Conservation (phyloP, 2,329 filamentous ascomycete genomes). For the Aspergillus fijiensis region DNA sequence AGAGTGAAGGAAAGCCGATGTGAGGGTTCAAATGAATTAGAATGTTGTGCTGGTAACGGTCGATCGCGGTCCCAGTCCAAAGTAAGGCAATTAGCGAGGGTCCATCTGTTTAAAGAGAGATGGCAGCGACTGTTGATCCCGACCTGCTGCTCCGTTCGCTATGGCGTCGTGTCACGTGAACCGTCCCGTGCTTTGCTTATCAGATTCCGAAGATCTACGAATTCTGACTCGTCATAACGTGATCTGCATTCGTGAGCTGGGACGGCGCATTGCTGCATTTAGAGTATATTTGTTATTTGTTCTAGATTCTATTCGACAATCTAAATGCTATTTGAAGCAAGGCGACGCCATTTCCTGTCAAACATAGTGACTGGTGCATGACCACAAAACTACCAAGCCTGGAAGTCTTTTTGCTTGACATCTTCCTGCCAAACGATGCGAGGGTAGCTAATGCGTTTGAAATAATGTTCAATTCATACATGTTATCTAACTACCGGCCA, state of each 20-base stretch:
- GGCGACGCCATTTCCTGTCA: no score
- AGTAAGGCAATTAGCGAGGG: not conserved
- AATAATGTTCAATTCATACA: not conserved
- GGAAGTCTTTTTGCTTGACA: no score
- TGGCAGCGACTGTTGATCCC: slow-evolving; percentile 2
- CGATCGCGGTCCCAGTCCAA: not conserved
- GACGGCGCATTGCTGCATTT: not conserved
- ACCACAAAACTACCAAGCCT: no score
- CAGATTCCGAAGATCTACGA: slow-evolving; percentile 1
- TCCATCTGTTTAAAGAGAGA: not conserved
- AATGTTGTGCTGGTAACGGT: not conserved
- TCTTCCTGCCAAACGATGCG: not conserved
- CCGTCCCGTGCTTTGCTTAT: slow-evolving; percentile 3
- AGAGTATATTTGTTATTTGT: not conserved
- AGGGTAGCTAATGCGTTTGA: not conserved
- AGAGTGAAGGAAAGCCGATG: not conserved
- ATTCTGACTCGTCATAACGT: not conserved
- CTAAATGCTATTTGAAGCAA: not conserved
- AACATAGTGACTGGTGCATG: no score
- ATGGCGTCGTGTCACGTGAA: slow-evolving; percentile 6
- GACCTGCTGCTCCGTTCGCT: slow-evolving; percentile 8
- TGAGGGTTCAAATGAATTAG: not conserved
- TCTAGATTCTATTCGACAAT: not conserved
- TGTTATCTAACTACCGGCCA: not conserved
- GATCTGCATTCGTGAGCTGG: not conserved